These are phyloP conservation scores for Alloteropsis semialata DNA, from an alignment of 176 grass and related monocot genomes.

Conservation along the genomic window DNA sequence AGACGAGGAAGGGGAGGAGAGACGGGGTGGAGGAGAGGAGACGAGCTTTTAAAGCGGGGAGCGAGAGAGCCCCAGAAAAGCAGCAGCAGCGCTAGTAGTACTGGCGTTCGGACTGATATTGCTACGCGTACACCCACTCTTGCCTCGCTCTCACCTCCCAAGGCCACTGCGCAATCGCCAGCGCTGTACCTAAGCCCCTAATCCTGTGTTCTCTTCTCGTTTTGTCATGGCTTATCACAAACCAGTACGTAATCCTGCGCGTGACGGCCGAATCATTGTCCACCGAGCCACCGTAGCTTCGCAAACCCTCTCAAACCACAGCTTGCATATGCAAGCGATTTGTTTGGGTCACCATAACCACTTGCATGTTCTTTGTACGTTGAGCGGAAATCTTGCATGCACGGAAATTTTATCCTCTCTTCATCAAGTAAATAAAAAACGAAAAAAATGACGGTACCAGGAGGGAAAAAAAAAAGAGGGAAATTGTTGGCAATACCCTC, in stretches of 20 bases:
- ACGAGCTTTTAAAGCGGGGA: slow-evolving; percentile 53
- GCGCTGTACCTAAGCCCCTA: too few relatives aligned
- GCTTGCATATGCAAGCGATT: background rate
- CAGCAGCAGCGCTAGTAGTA: slow-evolving; percentile 4
- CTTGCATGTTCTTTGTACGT: background rate
- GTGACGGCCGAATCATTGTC: background rate
- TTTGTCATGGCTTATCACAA: background rate
- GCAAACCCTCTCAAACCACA: background rate
- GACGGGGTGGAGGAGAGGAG: background rate
- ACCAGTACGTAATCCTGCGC: background rate
- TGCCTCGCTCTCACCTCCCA: slow-evolving; percentile 18
- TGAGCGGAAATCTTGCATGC: background rate
- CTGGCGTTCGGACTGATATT: background rate
- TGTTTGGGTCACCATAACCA: background rate
- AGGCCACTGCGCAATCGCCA: background rate
- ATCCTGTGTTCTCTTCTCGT: background rate
- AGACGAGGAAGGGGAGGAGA: background rate
- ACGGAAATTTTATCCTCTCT: background rate
- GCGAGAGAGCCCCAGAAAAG: background rate
- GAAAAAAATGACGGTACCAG: background rate
- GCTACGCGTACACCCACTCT: slow-evolving; percentile 39
- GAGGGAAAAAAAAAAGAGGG: background rate
- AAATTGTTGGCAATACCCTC: background rate
- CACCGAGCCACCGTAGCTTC: background rate
- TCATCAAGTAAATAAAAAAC: background rate